These are phyloP conservation scores for Ceratobasidium sp. DNA, from an alignment of 1,284 basidiomycete species.

Conservation along the genomic window DNA sequence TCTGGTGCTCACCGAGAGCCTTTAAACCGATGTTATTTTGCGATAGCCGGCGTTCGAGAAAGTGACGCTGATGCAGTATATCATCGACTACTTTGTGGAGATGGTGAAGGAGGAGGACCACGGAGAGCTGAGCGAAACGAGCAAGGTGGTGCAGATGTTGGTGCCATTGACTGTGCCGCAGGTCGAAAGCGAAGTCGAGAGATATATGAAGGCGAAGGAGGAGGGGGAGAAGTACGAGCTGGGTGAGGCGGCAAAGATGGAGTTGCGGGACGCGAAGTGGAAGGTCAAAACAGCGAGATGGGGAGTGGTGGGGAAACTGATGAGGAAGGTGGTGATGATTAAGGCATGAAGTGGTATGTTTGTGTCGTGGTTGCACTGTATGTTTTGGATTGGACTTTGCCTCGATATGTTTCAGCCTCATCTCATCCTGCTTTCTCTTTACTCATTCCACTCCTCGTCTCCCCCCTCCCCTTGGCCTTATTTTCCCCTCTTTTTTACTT, in stretches of 20 bases:
- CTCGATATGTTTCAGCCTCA: no score
- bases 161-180: slow-evolving; percentile 35
- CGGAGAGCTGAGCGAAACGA: slow-evolving; percentile 8
- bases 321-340: background rate
- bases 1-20: background rate
- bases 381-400: no score
- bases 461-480: no score
- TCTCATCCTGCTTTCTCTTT: no score
- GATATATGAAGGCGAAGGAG: slow-evolving; percentile 22
- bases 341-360: slow-evolving; percentile 61
- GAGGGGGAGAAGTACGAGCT: background rate
- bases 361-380: slow-evolving; percentile 78
- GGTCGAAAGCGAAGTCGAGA: slow-evolving; percentile 1
- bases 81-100: slow-evolving; percentile 13
- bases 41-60: slow-evolving; percentile 20
- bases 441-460: no score
- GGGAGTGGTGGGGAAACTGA: slow-evolving; percentile 4
- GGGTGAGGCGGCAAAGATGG: background rate
- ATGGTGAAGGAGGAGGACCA: background rate
- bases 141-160: slow-evolving; percentile 20
- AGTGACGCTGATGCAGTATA: slow-evolving; percentile 8
- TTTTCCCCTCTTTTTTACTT: no score
- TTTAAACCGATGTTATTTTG: background rate
- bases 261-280: slow-evolving; percentile 1
- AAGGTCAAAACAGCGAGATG: slow-evolving; percentile 9